These are phyloP conservation scores for Coemansia sp. DNA, from an alignment of 192 early-diverging fungal species.

Conservation along the genomic window DNA sequence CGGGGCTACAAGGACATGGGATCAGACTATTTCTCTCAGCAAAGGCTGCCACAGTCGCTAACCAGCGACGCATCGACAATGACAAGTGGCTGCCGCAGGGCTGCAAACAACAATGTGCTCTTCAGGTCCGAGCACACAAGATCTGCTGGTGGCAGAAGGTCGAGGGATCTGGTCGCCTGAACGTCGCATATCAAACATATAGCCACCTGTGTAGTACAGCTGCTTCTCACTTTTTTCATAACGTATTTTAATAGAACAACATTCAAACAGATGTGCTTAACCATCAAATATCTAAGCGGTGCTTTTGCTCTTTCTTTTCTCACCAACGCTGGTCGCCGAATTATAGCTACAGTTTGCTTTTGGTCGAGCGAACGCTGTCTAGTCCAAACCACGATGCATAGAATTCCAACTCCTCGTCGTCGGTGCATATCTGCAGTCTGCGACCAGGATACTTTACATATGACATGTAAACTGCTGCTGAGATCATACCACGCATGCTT, in stretches of 20 bases:
- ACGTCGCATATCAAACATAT: too few relatives aligned
- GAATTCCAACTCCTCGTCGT: constrained; percentile 38
- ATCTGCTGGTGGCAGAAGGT: too few relatives aligned
- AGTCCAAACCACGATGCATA: constrained; percentile 49
- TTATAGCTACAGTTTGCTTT: not conserved
- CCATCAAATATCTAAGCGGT: too few relatives aligned
- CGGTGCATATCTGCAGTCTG: constrained; percentile 17
- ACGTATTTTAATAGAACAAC: too few relatives aligned
- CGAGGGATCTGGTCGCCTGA: too few relatives aligned
- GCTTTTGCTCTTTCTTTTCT: too few relatives aligned
- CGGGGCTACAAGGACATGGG: too few relatives aligned
- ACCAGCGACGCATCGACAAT: not conserved
- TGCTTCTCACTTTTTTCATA: too few relatives aligned
- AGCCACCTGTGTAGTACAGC: too few relatives aligned
- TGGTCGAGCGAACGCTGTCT: not conserved
- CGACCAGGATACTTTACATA: constrained; percentile 7
- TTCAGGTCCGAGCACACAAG: too few relatives aligned
- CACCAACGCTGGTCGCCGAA: too few relatives aligned
- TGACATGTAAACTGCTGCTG: constrained; percentile 20
- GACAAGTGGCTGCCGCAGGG: not conserved
- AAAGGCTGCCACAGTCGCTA: not conserved
- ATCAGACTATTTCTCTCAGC: not conserved
- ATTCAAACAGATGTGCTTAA: too few relatives aligned
- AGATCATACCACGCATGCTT: constrained; percentile 17
- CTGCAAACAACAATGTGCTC: constrained; percentile 2